Evolutionary conservation across 768 basidiomycete species (phyloP), one percentile per base, ranked within the genome.

Genomic region (Dentipellis sp.): DNA sequence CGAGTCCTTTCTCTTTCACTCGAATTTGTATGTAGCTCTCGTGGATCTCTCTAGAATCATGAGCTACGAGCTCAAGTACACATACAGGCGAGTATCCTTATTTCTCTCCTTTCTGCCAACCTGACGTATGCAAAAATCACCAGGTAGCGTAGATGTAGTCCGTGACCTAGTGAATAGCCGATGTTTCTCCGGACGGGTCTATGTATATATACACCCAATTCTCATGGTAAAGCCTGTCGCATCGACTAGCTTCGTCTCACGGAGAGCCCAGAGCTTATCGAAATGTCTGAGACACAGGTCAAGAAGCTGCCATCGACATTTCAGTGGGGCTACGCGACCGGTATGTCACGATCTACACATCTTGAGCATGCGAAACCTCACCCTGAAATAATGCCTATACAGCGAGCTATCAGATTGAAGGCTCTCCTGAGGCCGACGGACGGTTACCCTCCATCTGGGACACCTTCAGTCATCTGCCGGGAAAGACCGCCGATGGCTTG

Each of bases 321-420:
- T 29, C 52, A 42, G 52, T 53, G 52, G 52, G 52, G 52, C 10
- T 45, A 21, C 40, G 52, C 52, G n/a, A 53, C 52, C 14, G 52
- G 52, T 53, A 12, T 7, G 34, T 35, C 1, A 10, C 34, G 21
- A 14, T 17, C 7, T 45, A n/a, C 42, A 29, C 42, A 45, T 19
- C 42, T 9, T 45, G 19, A n/a, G 5, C 42, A 16, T 45, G 10
- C 42, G 42, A 45, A 17, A 19, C 42, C 42, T 45, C 42, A 19
- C 16, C 42, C 34, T 37, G 38, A 23, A 34, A 9, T 12, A 45
- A 22, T 14, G 12, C 9, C 21, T 14, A 10, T 56, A 7, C 66
- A 68, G 77, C 77, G 8, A 65, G 69, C 52, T 75, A 75, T 51
- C 75, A 80, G 71, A 79, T 80, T 51, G 79, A 80, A 66, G 79